Conservation (phyloP, 441 rosid species). For the Melianthus villosus region DNA sequence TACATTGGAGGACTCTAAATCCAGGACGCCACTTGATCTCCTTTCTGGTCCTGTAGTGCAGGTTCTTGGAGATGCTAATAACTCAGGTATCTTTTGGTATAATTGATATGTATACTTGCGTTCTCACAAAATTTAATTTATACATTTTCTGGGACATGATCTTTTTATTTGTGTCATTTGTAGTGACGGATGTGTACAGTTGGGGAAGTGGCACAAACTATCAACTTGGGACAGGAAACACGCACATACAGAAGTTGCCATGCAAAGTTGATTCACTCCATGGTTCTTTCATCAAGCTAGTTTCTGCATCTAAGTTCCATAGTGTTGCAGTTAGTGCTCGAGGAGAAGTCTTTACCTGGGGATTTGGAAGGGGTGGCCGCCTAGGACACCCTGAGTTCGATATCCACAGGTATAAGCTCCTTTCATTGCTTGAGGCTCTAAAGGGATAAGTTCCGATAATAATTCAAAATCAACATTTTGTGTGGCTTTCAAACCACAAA, state of each 20-base stretch:
- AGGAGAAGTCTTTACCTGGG: constrained; percentile 94
- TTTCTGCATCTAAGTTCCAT: constrained; percentile 93
- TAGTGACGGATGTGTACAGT: constrained; percentile 77
- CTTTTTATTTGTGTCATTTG: constrained; percentile 21
- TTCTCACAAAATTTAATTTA: constrained; percentile 2
- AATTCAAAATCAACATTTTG: too few relatives aligned
- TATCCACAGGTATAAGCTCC: constrained; percentile 91
- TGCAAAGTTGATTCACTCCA: constrained; percentile 86
- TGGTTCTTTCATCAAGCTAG: constrained; percentile 46
- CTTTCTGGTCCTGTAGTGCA: constrained; percentile 82
- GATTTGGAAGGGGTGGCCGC: constrained; percentile 97
- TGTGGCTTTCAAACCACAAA: too few relatives aligned
- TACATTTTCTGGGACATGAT: constrained; percentile 7
- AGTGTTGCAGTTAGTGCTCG: constrained; percentile 59
- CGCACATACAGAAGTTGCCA: constrained; percentile 76
- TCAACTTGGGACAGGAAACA: constrained; percentile 94
- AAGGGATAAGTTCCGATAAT: too few relatives aligned
- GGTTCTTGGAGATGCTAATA: constrained; percentile 31
- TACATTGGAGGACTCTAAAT: constrained; percentile 58
- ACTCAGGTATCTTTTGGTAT: constrained; percentile 35
- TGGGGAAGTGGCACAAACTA: constrained; percentile 98
- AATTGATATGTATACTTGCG: constrained; percentile 7
- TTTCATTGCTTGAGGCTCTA: too few relatives aligned
- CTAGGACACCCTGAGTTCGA: constrained; percentile 99
- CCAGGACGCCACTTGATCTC: constrained; percentile 65